These are phyloP conservation scores for Trichosporon asahii DNA, from an alignment of 1,284 basidiomycete genomes.

Conservation along the genomic window DNA sequence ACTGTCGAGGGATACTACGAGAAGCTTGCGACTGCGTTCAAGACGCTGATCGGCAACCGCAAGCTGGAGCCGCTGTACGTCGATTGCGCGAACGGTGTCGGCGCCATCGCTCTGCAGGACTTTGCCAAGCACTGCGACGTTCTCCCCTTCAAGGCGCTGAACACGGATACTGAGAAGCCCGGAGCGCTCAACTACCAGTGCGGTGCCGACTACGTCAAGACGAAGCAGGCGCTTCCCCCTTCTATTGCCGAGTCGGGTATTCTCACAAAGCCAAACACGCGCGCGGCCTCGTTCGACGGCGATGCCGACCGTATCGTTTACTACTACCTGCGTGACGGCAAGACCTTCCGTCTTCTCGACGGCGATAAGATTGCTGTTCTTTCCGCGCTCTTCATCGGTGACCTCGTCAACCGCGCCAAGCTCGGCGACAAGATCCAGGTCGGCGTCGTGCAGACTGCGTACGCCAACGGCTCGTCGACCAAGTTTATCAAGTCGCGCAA, in stretches of 20 bases:
- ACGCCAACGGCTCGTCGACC: constrained; percentile 96
- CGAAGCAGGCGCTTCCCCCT: constrained; percentile 74
- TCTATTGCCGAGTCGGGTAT: constrained; percentile 51
- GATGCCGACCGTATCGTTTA: constrained; percentile 98
- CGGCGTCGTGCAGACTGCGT: constrained; percentile 96
- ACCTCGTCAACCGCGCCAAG: constrained; percentile 78
- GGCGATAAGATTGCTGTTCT: constrained; percentile 98
- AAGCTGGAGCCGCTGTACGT: constrained; percentile 61
- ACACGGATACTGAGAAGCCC: constrained; percentile 63
- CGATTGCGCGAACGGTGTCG: constrained; percentile 98
- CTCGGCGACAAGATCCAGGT: constrained; percentile 65
- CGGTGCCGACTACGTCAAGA: constrained; percentile 98
- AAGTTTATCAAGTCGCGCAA: constrained; percentile 68
- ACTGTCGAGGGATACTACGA: constrained; percentile 80
- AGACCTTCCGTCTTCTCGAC: constrained; percentile 84
- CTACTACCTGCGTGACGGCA: constrained; percentile 69
- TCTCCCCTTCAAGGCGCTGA: constrained; percentile 57
- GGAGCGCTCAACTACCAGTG: constrained; percentile 82
- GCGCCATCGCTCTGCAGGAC: constrained; percentile 67
- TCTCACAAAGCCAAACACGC: constrained; percentile 64
- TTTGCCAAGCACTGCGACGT: constrained; percentile 53
- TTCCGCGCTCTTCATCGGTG: constrained; percentile 87
- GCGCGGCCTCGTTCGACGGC: constrained; percentile 91
- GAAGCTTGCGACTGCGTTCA: constrained; percentile 83
- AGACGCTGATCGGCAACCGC: constrained; percentile 69